Conservation (phyloP, 1,284 basidiomycete genomes). For the Marasmius fiardii region DNA sequence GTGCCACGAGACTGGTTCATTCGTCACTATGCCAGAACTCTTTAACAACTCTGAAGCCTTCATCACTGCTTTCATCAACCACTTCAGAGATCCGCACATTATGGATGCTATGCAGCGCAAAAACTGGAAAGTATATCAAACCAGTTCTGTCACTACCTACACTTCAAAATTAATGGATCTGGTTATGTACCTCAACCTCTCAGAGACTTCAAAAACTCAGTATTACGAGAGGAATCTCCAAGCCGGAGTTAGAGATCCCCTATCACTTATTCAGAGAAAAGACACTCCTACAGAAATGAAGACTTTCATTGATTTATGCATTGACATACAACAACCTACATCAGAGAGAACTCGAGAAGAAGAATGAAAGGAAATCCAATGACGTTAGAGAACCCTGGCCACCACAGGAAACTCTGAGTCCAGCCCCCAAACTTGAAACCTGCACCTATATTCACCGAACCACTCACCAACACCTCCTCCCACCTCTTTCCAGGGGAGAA, state of each 20-base stretch:
- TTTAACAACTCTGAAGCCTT: neutral
- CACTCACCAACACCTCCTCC: neutral
- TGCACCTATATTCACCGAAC: neutral
- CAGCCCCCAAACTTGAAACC: neutral
- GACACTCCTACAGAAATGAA: neutral
- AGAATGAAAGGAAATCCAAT: neutral
- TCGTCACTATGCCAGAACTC: too few relatives aligned
- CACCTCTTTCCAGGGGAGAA: neutral
- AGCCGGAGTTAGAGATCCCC: neutral
- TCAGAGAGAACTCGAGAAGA: neutral
- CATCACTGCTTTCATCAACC: neutral
- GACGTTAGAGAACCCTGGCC: neutral
- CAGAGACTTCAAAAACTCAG: slow-evolving; percentile 1
- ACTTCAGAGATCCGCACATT: neutral
- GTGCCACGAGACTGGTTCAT: too few relatives aligned
- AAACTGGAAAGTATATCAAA: neutral
- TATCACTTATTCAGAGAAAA: neutral
- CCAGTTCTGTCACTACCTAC: neutral
- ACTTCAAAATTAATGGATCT: neutral
- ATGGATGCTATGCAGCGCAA: neutral
- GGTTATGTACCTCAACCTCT: slow-evolving; percentile 1
- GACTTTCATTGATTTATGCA: neutral
- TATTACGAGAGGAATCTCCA: neutral
- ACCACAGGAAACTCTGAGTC: neutral
- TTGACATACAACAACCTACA: neutral